A percentile compares a stretch with the other conserved stretches of the same genome.
Evolutionary conservation across 352 stramenopile species (phyloP).

Genomic region (Halophytophthora batemanensis): DNA sequence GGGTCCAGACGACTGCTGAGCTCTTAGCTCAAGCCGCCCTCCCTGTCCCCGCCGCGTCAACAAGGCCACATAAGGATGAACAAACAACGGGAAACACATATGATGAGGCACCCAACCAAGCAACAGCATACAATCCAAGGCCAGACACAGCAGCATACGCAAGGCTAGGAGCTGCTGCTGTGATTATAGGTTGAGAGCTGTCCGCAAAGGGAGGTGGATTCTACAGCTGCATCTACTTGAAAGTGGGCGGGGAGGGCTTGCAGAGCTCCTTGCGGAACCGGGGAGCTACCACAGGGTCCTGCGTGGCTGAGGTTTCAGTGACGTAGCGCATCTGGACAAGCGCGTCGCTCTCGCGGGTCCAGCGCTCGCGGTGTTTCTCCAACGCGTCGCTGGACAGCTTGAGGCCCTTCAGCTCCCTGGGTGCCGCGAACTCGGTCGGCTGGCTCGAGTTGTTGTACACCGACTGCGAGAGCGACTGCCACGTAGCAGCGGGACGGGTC

Average conservation of each 20-base stretch:
- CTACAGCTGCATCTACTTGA: constrained; percentile 31
- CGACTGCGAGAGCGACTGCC: constrained; percentile 59
- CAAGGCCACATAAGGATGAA: not conserved
- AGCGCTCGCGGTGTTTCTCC: constrained; percentile 52
- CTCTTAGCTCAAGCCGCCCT: not conserved
- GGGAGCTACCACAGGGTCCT: constrained; percentile 42
- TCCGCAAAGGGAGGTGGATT: not conserved
- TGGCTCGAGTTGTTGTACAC: constrained; percentile 47
- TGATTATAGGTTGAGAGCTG: not conserved
- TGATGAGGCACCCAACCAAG: not conserved
- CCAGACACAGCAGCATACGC: not conserved
- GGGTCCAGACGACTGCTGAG: constrained; percentile 7
- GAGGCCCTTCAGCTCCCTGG: constrained; percentile 50
- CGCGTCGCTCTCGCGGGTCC: constrained; percentile 54
- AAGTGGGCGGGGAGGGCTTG: constrained; percentile 45
- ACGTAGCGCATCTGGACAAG: constrained; percentile 55
- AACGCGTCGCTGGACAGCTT: constrained; percentile 48
- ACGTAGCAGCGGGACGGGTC: constrained; percentile 40
- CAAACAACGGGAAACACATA: constrained; percentile 1
- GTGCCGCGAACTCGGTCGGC: constrained; percentile 64
- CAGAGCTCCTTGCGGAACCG: constrained; percentile 63
- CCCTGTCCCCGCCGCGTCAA: constrained; percentile 1
- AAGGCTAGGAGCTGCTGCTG: not conserved
- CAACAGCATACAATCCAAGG: no score
- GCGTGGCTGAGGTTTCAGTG: constrained; percentile 47